Base-by-base conservation (phyloP, 257 asterid genomes). In the Nicotiana sylvestris region DNA sequence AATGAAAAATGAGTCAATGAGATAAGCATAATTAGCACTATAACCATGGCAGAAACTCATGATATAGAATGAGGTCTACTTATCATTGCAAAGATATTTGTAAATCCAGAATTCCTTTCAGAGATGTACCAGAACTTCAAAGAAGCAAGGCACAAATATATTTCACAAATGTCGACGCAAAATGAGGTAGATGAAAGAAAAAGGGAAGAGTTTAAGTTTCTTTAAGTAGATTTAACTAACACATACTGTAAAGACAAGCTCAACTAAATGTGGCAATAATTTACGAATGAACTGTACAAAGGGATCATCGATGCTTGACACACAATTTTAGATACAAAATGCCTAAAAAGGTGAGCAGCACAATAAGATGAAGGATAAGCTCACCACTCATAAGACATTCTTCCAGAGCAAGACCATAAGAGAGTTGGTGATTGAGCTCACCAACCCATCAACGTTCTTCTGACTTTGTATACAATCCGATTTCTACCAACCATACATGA, bases 391-490 rank as follows among this genome's bases (percentile, higher is more conserved):
- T 37, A 12, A 9, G 9, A 68, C n/a, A 29, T 37, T 33, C 16
- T 33, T 1, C 39, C 9, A 37, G 77, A 37, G 55, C 32, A 49
- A 68, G 32, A 37, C 56, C 56, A 68, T 29, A 37, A 68, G 9
- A 37, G 77, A 68, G 16, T 37, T 12, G 21, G 66, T 51, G 61
- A 39, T 49, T 69, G 82, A 85, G 83, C 89, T 93, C 93, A 92
- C 97, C 98, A 92, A 49, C 98, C 98, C 98, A 93, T 91, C 77
- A 95, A 83, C 16, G 86, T 86, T 87, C 98, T 91, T 87, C 98
- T 89, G 13, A 95, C 95, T 87, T 87, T 86, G 90, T 95, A 92
- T 33, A 89, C 97, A 69, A 95, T 92, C 88, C 87, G 93, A 85
- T 88, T 91, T 61, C 92, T 87, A 37, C 81, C 90, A 15, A 57